Evolutionary conservation across 352 stramenopile species (phyloP), one percentile per base, ranked within the genome.

Genomic region (Globisporangium yorkense): DNA sequence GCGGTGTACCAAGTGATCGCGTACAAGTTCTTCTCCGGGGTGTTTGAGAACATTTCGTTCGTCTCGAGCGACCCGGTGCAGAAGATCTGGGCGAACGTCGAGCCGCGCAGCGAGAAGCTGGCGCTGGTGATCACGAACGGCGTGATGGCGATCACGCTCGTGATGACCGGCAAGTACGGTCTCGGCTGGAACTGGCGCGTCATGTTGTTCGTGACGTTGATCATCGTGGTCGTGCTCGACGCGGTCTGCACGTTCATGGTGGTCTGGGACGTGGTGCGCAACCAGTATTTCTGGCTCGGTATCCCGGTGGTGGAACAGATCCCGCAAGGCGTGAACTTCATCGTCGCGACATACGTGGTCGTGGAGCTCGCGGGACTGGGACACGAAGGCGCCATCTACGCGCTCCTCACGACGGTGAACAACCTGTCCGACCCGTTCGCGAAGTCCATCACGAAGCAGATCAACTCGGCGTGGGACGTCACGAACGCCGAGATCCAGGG

Each of bases 261-360:
- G 0, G 69, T 69, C 51, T 89, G 68, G 67, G 61, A 84, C 53
- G 66, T 88, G 15, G 16, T 80, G 51, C 73, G 79, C 9, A 85
- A 68, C 54, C 79, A 83, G 53, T 87, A 65, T 62, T 85, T 89
- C 61, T 89, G 75, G 68, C 51, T 89, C 20, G 77, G 75, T 20
- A 67, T 75, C 12, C 74, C 77, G 0, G 66, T 88, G 8, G 50
- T 80, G 2, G 64, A 76, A 44, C 54, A 84, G 46, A 62, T 89
- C 20, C 79, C 77, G 8, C 57, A 75, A 41, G 72, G 65, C 20
- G 61, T 83, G 44, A 62, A 65, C 45, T 87, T 80, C 44, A 77
- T 88, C 37, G 59, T 88, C 0, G 69, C 73, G 13, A 84, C 70
- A 9, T 88, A 74, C 51, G 71, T 81, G 33, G 70, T 84, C 9